Evolutionary conservation across 2,329 filamentous ascomycete genomes (phyloP).

Genomic region (Pezicula carpinea): DNA sequence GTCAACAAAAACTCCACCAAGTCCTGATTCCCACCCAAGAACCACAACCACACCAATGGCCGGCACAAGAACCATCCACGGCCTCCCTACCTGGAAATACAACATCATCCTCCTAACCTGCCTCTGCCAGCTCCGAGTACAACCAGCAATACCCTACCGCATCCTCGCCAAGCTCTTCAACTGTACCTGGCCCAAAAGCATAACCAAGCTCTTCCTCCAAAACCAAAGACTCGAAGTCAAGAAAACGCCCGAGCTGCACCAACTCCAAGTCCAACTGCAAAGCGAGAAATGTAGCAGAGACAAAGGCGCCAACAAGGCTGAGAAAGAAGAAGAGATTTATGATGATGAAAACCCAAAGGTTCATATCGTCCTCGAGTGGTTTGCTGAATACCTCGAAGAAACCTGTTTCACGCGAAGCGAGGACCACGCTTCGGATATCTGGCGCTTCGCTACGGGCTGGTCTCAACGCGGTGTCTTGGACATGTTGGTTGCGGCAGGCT

Average conservation of each 20-base stretch:
- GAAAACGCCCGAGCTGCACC: no score
- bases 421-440: neutral
- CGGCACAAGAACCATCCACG: neutral
- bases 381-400: constrained; percentile 6
- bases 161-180: constrained; percentile 9
- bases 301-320: no score
- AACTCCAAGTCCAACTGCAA: no score
- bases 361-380: constrained; percentile 4
- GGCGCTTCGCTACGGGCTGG: constrained; percentile 8
- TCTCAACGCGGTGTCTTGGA: constrained; percentile 48
- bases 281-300: no score
- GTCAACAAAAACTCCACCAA: constrained; percentile 14
- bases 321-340: neutral
- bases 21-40: neutral
- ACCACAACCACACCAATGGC: neutral
- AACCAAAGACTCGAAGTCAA: neutral
- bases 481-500: constrained; percentile 44
- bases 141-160: constrained; percentile 13
- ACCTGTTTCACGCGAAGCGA: constrained; percentile 4
- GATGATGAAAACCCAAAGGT: neutral
- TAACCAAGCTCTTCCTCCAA: constrained; percentile 2
- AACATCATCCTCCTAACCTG: constrained; percentile 15
- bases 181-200: neutral
- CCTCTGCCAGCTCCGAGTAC: constrained; percentile 13
- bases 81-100: constrained; percentile 7